These are phyloP conservation scores for Hawksworthiomyces lignivorus DNA, from an alignment of 2,329 filamentous ascomycete genomes.

Conservation along the genomic window DNA sequence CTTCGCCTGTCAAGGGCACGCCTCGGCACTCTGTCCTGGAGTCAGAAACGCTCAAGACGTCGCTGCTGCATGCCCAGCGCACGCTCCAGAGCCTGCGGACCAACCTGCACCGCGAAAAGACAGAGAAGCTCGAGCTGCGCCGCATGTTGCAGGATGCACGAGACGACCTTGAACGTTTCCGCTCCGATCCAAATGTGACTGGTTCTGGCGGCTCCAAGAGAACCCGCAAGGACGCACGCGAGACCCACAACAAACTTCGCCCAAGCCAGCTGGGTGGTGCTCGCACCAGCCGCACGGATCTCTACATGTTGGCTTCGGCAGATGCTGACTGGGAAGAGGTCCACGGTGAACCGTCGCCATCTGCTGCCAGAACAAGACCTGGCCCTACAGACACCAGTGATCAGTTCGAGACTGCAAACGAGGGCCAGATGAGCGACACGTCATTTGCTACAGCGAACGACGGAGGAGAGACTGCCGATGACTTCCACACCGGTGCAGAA, in stretches of 20 bases:
- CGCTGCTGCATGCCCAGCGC: conserved; percentile 85
- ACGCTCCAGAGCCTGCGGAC: conserved; percentile 95
- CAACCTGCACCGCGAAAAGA: conserved; percentile 96
- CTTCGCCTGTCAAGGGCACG: conserved; percentile 84
- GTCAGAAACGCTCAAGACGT: conserved; percentile 90
- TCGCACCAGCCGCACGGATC: conserved; percentile 67
- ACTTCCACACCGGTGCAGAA: conserved; percentile 90
- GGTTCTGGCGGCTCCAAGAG: conserved; percentile 44
- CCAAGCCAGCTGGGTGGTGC: conserved; percentile 68
- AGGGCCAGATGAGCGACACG: conserved; percentile 51
- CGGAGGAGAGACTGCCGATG: conserved; percentile 78
- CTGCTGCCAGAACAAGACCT: conserved; percentile 21
- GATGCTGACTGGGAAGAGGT: conserved; percentile 87
- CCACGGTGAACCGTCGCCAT: conserved; percentile 47
- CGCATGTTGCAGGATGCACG: conserved; percentile 91
- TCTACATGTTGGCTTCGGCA: conserved; percentile 52
- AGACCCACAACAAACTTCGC: conserved; percentile 65
- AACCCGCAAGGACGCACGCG: conserved; percentile 58
- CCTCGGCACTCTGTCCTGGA: conserved; percentile 89
- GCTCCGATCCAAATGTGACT: conserved; percentile 37
- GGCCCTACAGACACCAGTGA: conserved; percentile 48
- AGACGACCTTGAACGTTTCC: conserved; percentile 75
- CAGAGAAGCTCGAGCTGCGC: conserved; percentile 92
- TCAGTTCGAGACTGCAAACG: conserved; percentile 74
- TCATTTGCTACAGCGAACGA: conserved; percentile 68